Base-by-base conservation (phyloP, 2,329 filamentous ascomycete genomes). In the Colletotrichum karsti region DNA sequence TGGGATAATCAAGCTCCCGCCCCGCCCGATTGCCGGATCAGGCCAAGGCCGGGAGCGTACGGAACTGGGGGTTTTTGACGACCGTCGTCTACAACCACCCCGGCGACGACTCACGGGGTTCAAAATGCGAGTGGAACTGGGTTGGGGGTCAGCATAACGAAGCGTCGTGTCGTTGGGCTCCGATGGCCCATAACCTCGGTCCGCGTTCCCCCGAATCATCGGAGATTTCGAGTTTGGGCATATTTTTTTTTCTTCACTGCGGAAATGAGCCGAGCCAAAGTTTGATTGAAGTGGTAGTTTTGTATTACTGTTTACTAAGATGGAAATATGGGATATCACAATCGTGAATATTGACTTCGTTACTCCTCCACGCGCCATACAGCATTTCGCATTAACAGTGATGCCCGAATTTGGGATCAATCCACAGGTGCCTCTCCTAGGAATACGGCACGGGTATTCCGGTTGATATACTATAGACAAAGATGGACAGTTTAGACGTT, bases 401-500 rank as follows among this genome's bases (percentile, higher is more conserved):
- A 46, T 30, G 37, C 44, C 65, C 60, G 12, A 46, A 35, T 5
- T 22, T 30, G 46, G 60, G 54, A 44, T 33, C 53, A 35, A 33
- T 59, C 35, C 60, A 13, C 26, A 48, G 20, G 33, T 65, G 60
- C 44, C 65, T 59, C 50, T 37, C 50, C 30, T 33, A n/a, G 48
- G 30, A 51, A 60, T 39, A 28, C 44, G n/a, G 42, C 15, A 54
- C 44, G 37, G 53, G 39, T 26, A 24, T 54, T 42, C 24, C 65
- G 37, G 18, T 18, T 41, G 13, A 22, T 67, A 53, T 54, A 54
- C 28, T 37, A 54, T 54, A 64, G 26, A 65, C 30, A 58, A 48
- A n/a, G 57, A 64, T 53, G 26, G 22, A 59, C 33, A 54, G 28
- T 53, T 74, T 80, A 81, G 61, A 76, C 76, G 62, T 74, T 73